Evolutionary conservation across 2,329 filamentous ascomycete genomes (phyloP), one percentile per base, ranked within the genome.

Genomic region (Chaetomium globosum): DNA sequence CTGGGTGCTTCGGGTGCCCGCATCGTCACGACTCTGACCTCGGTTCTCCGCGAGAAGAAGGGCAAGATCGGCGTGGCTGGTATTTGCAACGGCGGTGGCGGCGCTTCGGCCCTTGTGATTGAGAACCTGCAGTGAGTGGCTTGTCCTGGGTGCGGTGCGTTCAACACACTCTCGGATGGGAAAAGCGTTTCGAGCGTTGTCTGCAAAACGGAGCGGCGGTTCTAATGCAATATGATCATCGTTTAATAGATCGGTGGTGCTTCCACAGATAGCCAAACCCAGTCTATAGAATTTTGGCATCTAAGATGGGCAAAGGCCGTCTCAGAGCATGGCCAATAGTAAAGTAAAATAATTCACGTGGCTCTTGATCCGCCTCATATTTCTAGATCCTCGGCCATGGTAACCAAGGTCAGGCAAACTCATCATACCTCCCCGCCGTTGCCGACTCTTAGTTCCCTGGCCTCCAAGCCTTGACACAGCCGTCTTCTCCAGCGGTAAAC

Each of bases 51-150:
- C 78, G 89, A 95, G 78, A 95, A 93, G 85, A 91, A 92, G 78
- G 93, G 88, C 74, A 97, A 96, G 88, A 89, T 98, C 77, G 95
- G 95, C 64, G 91, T 88, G 75, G 94, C 91, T 48, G 95, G 92
- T 75, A 98, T 99, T 76, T 99, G 95, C 87, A 99, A 99, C 79
- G 95, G 95, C 71, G 95, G 95, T 65, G 95, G 95, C 73, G 95
- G 95, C 77, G 95, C 95, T 66, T 96, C 92, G 74, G 95, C 95
- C 65, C 82, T 99, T 71, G 92, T 99, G 68, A 87, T 99, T 74
- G 95, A 99, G 84, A 87, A 78, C 75, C 76, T 87, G 74, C 82
- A 85, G 79, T 86, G 80, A 79, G 76, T 74, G 61, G 48, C 28
- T 46, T 69, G 58, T 31, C 57, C 57, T 62, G 16, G 56, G 46